Evolutionary conservation across 164 flowering plant species (phyloP), one percentile per base, ranked within the genome.

Genomic region (Protea cynaroides): DNA sequence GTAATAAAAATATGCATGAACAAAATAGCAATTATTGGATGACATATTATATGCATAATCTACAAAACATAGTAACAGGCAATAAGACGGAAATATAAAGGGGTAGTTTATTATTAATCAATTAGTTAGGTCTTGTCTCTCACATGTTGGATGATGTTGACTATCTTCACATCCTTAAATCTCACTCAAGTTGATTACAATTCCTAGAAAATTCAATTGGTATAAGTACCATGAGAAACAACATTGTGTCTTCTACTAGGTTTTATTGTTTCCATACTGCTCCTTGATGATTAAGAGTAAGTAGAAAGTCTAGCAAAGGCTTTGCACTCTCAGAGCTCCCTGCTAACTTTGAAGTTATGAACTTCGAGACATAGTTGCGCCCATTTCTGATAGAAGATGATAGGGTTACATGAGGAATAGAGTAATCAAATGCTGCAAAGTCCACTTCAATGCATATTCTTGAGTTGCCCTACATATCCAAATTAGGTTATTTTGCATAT

Each of bases 331-430:
- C 76, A 1, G 75, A 29, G 50, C 63, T 66, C 11, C 70, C 71
- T 17, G 63, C 69, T 10, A 88, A 71, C 73, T 77, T 84, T 4
- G 90, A 81, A 56, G 87, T 72, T 55, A 88, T 71, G 71, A 82
- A 80, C 76, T 82, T 92, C 0, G 96, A 75, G 52, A 81, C 60
- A 74, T 65, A 86, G 60, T 64, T 79, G 10, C 67, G 56, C 29
- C 99, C 99, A 60, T 86, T 86, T 15, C 99, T 97, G 53, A 95
- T 83, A 3, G 97, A 89, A 36, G 92, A 83, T 64, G 97, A 70
- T 58, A 95, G 78, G 19, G 76, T 71, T 49, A 86, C 53, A 38
- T 40, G 76, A 19, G 99, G 97, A 29, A 62, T 72, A 1, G 85
- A 68, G 75, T 69, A 80, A 6, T 92, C 90, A 22, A 82, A 70